Percentiles rank a stretch among this genome's conserved stretches.
phyloP scores from a whole-genome alignment of 2,329 filamentous ascomycete genomes.

The Acrodontium crateriforme region DNA sequence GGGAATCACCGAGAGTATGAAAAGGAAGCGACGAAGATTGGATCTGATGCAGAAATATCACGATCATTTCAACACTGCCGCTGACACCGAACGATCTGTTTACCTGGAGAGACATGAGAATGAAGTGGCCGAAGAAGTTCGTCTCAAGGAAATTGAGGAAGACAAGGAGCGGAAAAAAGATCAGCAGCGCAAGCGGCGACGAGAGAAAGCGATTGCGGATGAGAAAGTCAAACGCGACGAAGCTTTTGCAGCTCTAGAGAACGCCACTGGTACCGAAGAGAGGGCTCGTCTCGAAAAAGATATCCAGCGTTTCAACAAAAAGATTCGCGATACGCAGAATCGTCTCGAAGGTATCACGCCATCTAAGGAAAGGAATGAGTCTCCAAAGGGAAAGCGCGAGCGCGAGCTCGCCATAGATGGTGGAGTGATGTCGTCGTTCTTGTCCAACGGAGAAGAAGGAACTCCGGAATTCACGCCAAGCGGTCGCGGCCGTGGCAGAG shows the following conservation, averaged over 20 bases:
- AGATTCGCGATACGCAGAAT: slow-evolving; percentile 78
- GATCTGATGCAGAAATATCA: slow-evolving; percentile 42
- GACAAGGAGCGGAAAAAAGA: slow-evolving; percentile 99
- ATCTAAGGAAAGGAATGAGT: slow-evolving; percentile 50
- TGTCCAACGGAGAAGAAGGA: slow-evolving; percentile 25
- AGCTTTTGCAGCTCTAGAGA: slow-evolving; percentile 62
- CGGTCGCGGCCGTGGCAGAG: slow-evolving; percentile 36
- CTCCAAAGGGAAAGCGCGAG: slow-evolving; percentile 32
- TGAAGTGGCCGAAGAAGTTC: slow-evolving; percentile 71
- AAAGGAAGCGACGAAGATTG: slow-evolving; percentile 51
- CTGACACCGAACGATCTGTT: slow-evolving; percentile 56
- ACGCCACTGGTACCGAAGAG: slow-evolving; percentile 70
- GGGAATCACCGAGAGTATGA: slow-evolving; percentile 46
- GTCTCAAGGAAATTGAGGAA: slow-evolving; percentile 76
- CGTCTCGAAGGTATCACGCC: slow-evolving; percentile 71
- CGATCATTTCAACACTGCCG: slow-evolving; percentile 51
- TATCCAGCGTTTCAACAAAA: slow-evolving; percentile 81
- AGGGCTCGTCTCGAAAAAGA: slow-evolving; percentile 68
- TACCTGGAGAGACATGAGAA: slow-evolving; percentile 67
- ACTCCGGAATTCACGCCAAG: slow-evolving; percentile 14
- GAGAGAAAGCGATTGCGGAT: slow-evolving; percentile 86
- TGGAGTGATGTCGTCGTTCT: slow-evolving; percentile 74
- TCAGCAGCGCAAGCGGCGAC: slow-evolving; percentile 92
- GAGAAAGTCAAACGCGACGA: slow-evolving; percentile 72
- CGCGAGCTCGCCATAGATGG: slow-evolving; percentile 65